Evolutionary conservation across 495 filamentous ascomycete genomes (phyloP), one percentile per base, ranked within the genome.

Genomic region (Podospora australis): DNA sequence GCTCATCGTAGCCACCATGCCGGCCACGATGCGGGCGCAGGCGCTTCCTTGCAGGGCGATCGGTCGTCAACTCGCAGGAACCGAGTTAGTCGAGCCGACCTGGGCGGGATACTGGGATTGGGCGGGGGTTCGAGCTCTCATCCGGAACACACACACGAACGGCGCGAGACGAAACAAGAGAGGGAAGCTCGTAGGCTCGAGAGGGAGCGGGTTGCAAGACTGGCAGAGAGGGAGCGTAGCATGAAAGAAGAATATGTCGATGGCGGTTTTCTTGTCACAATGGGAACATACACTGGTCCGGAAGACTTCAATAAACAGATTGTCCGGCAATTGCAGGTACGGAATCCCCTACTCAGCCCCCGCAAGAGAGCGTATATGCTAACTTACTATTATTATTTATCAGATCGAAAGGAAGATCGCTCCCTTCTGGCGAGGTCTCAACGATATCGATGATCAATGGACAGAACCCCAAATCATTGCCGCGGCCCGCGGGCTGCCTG

Each of bases 281-380:
- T 95, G 65, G 92, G 92, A 20, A 84, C 89, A 30, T 98, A 98
- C 60, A 90, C 86, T 6, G 87, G 91, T 3, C 72, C 81, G 14
- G 92, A 98, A 65, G 92, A 98, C 64, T 98, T 89, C 61, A 95
- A 82, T 69, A 96, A 97, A 62, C 71, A 73, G 32, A 74, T 90
- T 24, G 92, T 97, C 34, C 80, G 94, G 56, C 91, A 96, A 63
- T 71, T 98, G 51, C 92, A 95, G 83, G 90, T 95, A 73, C 56
- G 75, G 48, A 4, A 21, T 14, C 6, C n/a, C 4, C 44, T 26
- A 26, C 46, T 20, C 3, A 23, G 22, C 11, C 8, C 39, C 39
- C 23, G 28, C 28, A n/a, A 7, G 28, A n/a, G 28, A 30, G 7
- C 7, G 28, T n/a, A 30, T 30, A 7, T 10, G 4, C 1, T 13